Evolutionary conservation across 495 filamentous ascomycete genomes (phyloP), one percentile per base, ranked within the genome.

Genomic region (Gamarada debralockiae): DNA sequence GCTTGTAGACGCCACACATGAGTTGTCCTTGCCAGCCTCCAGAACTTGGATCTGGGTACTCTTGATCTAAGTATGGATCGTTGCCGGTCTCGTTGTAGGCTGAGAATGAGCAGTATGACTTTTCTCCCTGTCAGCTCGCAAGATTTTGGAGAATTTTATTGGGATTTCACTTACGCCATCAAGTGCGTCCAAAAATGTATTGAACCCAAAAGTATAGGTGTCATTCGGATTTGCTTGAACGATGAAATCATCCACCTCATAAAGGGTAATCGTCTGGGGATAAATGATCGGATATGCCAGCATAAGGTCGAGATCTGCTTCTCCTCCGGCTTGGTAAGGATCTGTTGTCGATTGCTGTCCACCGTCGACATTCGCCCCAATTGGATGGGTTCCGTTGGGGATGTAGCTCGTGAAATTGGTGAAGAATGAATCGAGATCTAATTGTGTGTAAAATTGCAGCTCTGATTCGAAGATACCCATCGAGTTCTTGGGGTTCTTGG

Each of bases 361-460:
- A 46, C 56, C 50, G 37, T 53, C 56, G 15, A 58, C 50, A 27
- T 53, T 50, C 0, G 39, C 53, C 15, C 17, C 47, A 18, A 50
- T 51, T 3, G 53, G 53, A 38, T 55, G 64, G 0, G 52, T 55
- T 50, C 44, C 67, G 55, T 44, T 53, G 15, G 25, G 42, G 68
- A 61, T 52, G 78, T 55, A 17, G 6, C 15, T 56, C 38, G 70
- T 57, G 40, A 75, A 75, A 50, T 70, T 73, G 17, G 62, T 61
- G 66, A 82, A 86, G 69, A 84, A 88, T 0, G 71, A 58, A 55
- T 83, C 66, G 12, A 88, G 69, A 56, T 86, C 82, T 2, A 69
- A 64, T 49, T 84, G 76, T 54, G 57, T 61, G 48, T 68, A 73
- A 43, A 67, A 71, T 25, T 57, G 41, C 24, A 52, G 36, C 22